phyloP scores from a whole-genome alignment of 257 asterid species.

The Solanum ossicruentum region DNA sequence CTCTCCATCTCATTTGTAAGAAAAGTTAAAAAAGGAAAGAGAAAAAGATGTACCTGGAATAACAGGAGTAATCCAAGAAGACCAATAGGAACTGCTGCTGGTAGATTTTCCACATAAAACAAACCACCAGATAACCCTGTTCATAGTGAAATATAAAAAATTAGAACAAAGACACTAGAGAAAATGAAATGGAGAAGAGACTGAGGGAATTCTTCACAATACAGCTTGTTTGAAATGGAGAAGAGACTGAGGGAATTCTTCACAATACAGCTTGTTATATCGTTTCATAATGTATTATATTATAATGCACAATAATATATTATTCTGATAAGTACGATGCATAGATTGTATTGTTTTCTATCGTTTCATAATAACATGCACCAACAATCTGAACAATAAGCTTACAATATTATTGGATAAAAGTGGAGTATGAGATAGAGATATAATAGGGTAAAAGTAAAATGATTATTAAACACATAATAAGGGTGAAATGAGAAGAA shows the following conservation, averaged over 20 bases:
- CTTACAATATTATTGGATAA: neutral
- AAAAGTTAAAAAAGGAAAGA: neutral
- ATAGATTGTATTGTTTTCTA: neutral
- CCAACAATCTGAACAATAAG: neutral
- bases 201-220: neutral
- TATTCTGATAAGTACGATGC: neutral
- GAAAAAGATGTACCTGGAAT: constrained; percentile 45
- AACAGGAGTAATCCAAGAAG: constrained; percentile 85
- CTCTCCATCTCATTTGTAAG: neutral
- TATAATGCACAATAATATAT: neutral
- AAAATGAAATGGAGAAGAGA: neutral
- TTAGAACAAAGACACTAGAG: neutral
- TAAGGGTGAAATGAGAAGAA: neutral
- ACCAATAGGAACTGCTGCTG: constrained; percentile 75
- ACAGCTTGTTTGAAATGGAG: neutral
- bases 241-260: neutral
- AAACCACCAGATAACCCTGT: constrained; percentile 72
- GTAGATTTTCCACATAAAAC: constrained; percentile 46
- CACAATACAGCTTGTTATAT: neutral
- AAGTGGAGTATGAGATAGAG: neutral
- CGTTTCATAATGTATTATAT: neutral
- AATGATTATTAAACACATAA: neutral
- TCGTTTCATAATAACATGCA: neutral
- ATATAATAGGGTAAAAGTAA: neutral
- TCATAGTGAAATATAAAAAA: neutral